Evolutionary conservation across 441 rosid species (phyloP).

Genomic region (Arabidopsis lyrata): DNA sequence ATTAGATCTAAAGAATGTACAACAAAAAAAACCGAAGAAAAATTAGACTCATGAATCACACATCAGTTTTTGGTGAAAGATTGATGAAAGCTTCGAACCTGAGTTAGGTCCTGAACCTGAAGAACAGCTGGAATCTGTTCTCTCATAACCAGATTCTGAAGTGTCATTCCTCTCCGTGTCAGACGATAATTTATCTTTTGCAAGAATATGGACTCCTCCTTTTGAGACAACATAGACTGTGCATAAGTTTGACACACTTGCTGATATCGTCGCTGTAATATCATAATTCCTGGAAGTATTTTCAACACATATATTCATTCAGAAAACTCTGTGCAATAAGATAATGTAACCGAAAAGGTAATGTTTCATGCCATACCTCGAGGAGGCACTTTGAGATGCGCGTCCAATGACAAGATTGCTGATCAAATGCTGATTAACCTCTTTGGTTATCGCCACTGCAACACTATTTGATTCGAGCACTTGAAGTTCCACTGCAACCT

Average conservation of each 20-base stretch:
- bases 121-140: constrained; percentile 50
- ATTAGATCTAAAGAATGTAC: constrained; percentile 29
- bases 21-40: neutral
- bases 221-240: constrained; percentile 80
- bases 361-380: constrained; percentile 49
- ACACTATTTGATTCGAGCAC: constrained; percentile 76
- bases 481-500: constrained; percentile 70
- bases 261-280: constrained; percentile 67
- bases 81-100: constrained; percentile 27
- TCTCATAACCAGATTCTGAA: constrained; percentile 53
- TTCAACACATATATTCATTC: constrained; percentile 19
- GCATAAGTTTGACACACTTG: constrained; percentile 63
- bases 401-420: constrained; percentile 84
- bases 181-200: constrained; percentile 66
- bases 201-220: constrained; percentile 57
- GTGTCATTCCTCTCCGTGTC: constrained; percentile 57
- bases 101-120: constrained; percentile 42
- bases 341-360: neutral
- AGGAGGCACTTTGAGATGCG: constrained; percentile 58
- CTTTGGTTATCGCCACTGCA: constrained; percentile 73
- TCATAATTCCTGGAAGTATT: constrained; percentile 55
- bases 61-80: constrained; percentile 22
- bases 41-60: constrained; percentile 1
- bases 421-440: constrained; percentile 57
- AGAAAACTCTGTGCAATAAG: constrained; percentile 7